A percentile compares a stretch with the other conserved stretches of the same genome.
phyloP scores from a whole-genome alignment of 2,329 filamentous ascomycete genomes.

The Calonectria hongkongensis region DNA sequence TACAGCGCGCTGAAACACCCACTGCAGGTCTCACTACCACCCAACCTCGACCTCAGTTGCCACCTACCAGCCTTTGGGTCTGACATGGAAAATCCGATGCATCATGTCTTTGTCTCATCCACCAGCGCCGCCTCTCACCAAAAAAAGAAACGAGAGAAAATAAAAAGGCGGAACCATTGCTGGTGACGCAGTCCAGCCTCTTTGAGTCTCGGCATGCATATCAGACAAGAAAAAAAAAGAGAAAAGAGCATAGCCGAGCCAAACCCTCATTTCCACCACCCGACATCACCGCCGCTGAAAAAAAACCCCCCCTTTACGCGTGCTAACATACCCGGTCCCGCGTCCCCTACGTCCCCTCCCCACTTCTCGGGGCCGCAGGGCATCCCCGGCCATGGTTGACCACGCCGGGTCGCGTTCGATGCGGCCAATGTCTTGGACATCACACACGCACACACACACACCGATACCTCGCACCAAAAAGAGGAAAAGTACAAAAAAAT shows the following conservation, averaged over 20 bases:
- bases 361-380: conserved; percentile 26
- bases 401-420: conserved; percentile 45
- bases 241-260: background rate
- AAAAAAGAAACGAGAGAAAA: background rate
- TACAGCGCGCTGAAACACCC: conserved; percentile 10
- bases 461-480: background rate
- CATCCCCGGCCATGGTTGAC: conserved; percentile 27
- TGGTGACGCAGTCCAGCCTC: conserved; percentile 8
- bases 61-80: conserved; percentile 6
- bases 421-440: conserved; percentile 42
- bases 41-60: conserved; percentile 23
- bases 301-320: conserved; percentile 35
- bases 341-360: conserved; percentile 1
- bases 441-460: conserved; percentile 1
- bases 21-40: conserved; percentile 23
- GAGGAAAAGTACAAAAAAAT: background rate
- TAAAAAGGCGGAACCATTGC: background rate
- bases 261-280: conserved; percentile 21
- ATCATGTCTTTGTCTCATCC: background rate
- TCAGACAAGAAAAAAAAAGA: background rate
- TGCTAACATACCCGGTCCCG: conserved; percentile 24
- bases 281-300: background rate
- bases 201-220: conserved; percentile 4
- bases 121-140: background rate
- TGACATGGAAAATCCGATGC: background rate